Base-by-base conservation (phyloP, 441 rosid genomes). In the Euphorbia celastroides region DNA sequence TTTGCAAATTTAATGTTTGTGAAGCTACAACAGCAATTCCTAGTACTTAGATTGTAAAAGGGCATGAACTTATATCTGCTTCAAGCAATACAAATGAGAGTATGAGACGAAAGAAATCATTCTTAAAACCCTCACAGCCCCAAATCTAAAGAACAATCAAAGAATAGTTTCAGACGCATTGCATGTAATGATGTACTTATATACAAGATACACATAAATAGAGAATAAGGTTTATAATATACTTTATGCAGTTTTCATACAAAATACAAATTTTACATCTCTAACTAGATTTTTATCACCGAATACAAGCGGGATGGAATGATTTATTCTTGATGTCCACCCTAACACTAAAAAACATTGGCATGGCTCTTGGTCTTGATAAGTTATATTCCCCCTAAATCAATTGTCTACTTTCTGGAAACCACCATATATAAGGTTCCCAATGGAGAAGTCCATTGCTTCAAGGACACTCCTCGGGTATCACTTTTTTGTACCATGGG, bases 1-100 rank as follows among this genome's bases (percentile, higher is more conserved):
- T 72, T 71, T 44, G 75, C 64, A 80, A 44, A 57, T 59, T 72
- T 62, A 62, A 66, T 57, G 52, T 59, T 77, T 30, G 57, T 68
- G 54, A 74, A 75, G 64, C 69, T 59, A 71, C 50, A 68, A 62
- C 55, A 68, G 28, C 60, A 71, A n/a, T 54, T 25, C 71, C 77
- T 64, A 64, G 68, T 59, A 17, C 54, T 38, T 26, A 64, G 58
- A 51, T 65, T 38, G 63, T 63, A 4, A 56, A 30, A 64, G 26
- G 48, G 61, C 28, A 57, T 62, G 23, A 64, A 61, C 57, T 65
- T 7, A 17, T 52, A 64, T 71, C 55, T 50, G 26, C 10, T 44
- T 66, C n/a, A 46, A 69, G 44, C 57, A 58, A 52, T 52, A 46
- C 16, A 13, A 36, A 32, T 22, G 48, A 58, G 20, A 22, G n/a